Evolutionary conservation across 441 rosid species (phyloP).

Genomic region (Hypseocharis bilobata): DNA sequence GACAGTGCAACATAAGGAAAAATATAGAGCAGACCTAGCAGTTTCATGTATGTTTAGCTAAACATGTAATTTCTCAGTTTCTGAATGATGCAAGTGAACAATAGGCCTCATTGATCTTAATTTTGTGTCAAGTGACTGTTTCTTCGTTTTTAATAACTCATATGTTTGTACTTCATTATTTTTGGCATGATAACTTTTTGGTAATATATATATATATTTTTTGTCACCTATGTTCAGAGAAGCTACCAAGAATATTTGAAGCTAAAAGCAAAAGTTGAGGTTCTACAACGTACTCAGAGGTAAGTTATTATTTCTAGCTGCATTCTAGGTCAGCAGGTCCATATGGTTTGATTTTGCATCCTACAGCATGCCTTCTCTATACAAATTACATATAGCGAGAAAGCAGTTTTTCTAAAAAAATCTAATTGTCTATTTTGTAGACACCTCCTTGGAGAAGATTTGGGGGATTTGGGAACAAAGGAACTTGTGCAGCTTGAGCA

Average conservation of each 20-base stretch:
- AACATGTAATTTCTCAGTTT: background rate
- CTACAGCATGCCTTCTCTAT: background rate
- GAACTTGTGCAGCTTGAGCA: constrained; percentile 23
- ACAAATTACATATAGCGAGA: background rate
- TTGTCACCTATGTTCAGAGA: constrained; percentile 10
- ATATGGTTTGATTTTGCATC: background rate
- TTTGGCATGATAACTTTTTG: background rate
- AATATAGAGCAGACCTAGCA: no score
- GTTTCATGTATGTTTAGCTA: no score
- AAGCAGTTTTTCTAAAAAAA: background rate
- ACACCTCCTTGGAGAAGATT: constrained; percentile 21
- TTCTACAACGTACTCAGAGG: constrained; percentile 21
- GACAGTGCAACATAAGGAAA: no score
- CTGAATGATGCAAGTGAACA: background rate
- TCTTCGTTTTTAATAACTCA: background rate
- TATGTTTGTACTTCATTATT: background rate
- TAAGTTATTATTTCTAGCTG: background rate
- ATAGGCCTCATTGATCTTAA: background rate
- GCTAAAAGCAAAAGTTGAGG: constrained; percentile 20
- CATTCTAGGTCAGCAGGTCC: no score
- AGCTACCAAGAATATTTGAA: constrained; percentile 17
- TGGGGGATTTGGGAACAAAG: constrained; percentile 15
- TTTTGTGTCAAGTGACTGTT: no score
- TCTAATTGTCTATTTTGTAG: background rate
- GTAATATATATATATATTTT: background rate